phyloP scores from a whole-genome alignment of 1,284 basidiomycete genomes.

The Blastosporella zonata region DNA sequence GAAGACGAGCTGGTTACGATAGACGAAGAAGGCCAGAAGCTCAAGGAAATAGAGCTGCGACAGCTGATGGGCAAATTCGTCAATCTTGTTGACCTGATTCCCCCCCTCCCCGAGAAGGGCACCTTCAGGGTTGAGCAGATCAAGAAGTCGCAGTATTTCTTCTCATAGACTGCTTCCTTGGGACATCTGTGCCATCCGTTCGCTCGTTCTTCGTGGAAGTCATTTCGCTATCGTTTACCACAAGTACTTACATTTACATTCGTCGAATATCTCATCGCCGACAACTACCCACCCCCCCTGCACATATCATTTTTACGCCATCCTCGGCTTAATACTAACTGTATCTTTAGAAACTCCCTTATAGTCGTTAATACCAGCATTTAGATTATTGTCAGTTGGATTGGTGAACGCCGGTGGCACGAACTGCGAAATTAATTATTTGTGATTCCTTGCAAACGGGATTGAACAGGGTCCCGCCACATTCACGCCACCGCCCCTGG shows the following conservation, averaged over 20 bases:
- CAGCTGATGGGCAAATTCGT: constrained; percentile 64
- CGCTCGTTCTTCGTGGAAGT: not conserved
- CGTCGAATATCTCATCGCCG: not conserved
- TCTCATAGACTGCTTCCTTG: constrained; percentile 52
- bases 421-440: too few species aligned
- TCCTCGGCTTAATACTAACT: constrained; percentile 5
- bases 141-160: constrained; percentile 86
- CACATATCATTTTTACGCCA: constrained; percentile 2
- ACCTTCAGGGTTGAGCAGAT: constrained; percentile 86
- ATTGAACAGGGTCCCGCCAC: too few species aligned
- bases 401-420: too few species aligned
- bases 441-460: too few species aligned
- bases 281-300: constrained; percentile 1
- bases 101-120: constrained; percentile 84
- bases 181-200: not conserved
- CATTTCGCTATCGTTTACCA: not conserved
- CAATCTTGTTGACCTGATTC: constrained; percentile 74
- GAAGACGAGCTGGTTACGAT: constrained; percentile 21
- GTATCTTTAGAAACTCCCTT: constrained; percentile 13
- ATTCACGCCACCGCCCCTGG: too few species aligned
- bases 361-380: constrained; percentile 15
- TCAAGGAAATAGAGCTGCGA: constrained; percentile 24
- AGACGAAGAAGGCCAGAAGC: constrained; percentile 23
- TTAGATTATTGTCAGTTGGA: too few species aligned
- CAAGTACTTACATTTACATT: not conserved